These are phyloP conservation scores for Didymella segeticola DNA, from an alignment of 2,329 filamentous ascomycete genomes.

Conservation along the genomic window DNA sequence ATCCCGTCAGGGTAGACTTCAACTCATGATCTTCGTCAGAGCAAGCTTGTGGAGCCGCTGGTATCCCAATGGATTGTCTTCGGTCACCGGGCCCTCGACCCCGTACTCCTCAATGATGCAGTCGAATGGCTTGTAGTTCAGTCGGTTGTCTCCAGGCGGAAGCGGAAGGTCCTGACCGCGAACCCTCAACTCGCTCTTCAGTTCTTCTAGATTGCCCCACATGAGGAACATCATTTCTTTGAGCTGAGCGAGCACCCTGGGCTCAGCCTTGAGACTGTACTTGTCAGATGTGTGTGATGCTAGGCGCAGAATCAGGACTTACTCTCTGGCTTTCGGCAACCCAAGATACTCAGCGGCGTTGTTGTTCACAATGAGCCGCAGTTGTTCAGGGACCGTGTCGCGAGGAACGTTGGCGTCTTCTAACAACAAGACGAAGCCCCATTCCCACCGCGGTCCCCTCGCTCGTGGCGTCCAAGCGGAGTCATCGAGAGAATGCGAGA, in stretches of 20 bases:
- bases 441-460: conserved; percentile 72
- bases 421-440: conserved; percentile 80
- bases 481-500: conserved; percentile 60
- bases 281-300: conserved; percentile 8
- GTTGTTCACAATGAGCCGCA: conserved; percentile 75
- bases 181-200: conserved; percentile 68
- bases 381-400: conserved; percentile 39
- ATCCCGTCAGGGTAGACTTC: too few species aligned
- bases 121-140: conserved; percentile 54
- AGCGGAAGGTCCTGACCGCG: conserved; percentile 32
- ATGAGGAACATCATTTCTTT: conserved; percentile 76
- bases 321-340: conserved; percentile 62
- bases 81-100: conserved; percentile 20
- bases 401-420: conserved; percentile 65
- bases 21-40: conserved; percentile 26
- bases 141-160: conserved; percentile 29
- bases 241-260: conserved; percentile 59
- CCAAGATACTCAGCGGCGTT: conserved; percentile 63
- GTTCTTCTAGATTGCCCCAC: conserved; percentile 75
- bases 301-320: conserved; percentile 40
- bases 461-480: conserved; percentile 37
- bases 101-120: conserved; percentile 37
- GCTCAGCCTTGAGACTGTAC: conserved; percentile 64
- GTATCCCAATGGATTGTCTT: conserved; percentile 25
- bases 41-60: conserved; percentile 35